These are phyloP conservation scores for Calonectria hongkongensis DNA, from an alignment of 2,329 filamentous ascomycete genomes.

Conservation along the genomic window DNA sequence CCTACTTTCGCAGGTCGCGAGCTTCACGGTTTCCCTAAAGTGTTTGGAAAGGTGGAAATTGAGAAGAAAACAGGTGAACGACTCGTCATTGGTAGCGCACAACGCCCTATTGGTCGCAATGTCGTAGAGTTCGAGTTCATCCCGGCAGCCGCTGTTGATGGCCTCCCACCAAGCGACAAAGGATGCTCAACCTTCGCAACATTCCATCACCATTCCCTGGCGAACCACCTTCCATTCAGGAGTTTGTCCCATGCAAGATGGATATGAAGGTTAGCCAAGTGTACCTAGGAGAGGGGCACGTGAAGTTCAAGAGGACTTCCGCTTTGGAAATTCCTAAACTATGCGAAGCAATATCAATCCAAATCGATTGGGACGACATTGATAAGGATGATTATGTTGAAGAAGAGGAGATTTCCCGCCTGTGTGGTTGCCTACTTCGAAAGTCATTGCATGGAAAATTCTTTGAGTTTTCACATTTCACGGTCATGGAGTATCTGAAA, in stretches of 20 bases:
- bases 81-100: conserved; percentile 15
- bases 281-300: conserved; percentile 28
- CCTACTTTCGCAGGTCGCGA: conserved; percentile 37
- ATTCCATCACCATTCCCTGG: conserved; percentile 33
- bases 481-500: conserved; percentile 39
- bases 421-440: conserved; percentile 31
- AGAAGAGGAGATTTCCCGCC: conserved; percentile 13
- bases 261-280: conserved; percentile 8
- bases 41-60: conserved; percentile 35
- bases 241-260: conserved; percentile 21
- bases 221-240: conserved; percentile 26
- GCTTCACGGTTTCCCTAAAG: conserved; percentile 35
- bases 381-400: conserved; percentile 28
- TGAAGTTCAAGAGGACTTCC: conserved; percentile 32
- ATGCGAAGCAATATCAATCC: conserved; percentile 39
- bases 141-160: conserved; percentile 19
- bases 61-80: conserved; percentile 31
- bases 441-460: conserved; percentile 25
- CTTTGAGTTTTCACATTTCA: conserved; percentile 42
- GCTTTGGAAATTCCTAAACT: conserved; percentile 25
- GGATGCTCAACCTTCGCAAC: conserved; percentile 38
- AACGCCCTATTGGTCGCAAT: conserved; percentile 31
- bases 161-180: conserved; percentile 29
- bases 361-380: neutral
- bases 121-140: conserved; percentile 40